Conservation (phyloP, 1,139 yeast species). For the Candida frijolesensis region DNA sequence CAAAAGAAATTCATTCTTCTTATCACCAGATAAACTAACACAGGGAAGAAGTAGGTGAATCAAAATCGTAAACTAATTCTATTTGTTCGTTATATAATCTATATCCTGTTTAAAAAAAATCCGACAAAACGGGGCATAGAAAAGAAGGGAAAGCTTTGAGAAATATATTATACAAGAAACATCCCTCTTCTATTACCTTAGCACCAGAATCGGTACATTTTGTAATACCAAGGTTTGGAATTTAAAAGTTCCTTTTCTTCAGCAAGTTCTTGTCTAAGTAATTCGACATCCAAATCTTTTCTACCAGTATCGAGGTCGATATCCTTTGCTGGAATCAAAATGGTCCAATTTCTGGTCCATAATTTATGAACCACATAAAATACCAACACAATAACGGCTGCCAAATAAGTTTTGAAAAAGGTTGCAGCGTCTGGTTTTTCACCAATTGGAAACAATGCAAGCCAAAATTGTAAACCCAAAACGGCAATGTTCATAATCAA, state of each 20-base stretch:
- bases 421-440: conserved; percentile 28
- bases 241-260: conserved; percentile 35
- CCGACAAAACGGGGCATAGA: neutral
- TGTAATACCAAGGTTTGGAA: conserved; percentile 32
- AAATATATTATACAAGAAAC: no score
- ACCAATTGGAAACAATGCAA: conserved; percentile 40
- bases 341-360: conserved; percentile 29
- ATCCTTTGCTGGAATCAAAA: conserved; percentile 30
- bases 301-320: conserved; percentile 45
- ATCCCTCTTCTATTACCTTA: conserved; percentile 10
- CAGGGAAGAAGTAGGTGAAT: no score
- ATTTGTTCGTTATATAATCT: neutral
- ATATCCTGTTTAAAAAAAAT: neutral
- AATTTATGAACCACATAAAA: conserved; percentile 38
- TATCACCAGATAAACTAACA: no score
- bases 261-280: conserved; percentile 37
- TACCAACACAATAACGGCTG: conserved; percentile 33
- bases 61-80: neutral
- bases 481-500: conserved; percentile 34
- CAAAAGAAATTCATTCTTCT: no score
- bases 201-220: conserved; percentile 38
- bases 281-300: conserved; percentile 40
- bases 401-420: conserved; percentile 40
- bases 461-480: conserved; percentile 46
- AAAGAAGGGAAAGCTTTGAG: neutral